Evolutionary conservation across 805 yeast species (phyloP).

Genomic region (Candida taoyuanica): DNA sequence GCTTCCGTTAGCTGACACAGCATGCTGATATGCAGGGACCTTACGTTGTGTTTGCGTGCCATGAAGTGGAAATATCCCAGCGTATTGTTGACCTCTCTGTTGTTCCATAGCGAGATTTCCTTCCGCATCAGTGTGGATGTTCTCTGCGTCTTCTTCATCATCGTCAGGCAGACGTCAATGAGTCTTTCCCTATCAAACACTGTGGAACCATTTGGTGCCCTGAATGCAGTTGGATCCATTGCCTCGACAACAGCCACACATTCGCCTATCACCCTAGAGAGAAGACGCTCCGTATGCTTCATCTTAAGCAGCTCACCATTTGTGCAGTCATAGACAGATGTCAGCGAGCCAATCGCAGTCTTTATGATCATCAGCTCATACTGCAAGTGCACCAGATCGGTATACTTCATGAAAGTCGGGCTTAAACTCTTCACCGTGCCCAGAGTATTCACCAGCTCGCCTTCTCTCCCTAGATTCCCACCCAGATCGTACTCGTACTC

Average conservation of each 20-base stretch:
- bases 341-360: slow-evolving; percentile 64
- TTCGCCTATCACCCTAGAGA: slow-evolving; percentile 46
- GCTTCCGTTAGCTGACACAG: slow-evolving; percentile 20
- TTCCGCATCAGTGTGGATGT: slow-evolving; percentile 15
- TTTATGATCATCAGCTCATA: slow-evolving; percentile 63
- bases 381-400: slow-evolving; percentile 45
- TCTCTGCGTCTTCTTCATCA: slow-evolving; percentile 21
- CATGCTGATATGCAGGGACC: slow-evolving; percentile 12
- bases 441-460: slow-evolving; percentile 23
- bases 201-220: slow-evolving; percentile 22
- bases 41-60: slow-evolving; percentile 15
- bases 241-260: slow-evolving; percentile 37
- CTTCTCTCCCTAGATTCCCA: slow-evolving; percentile 23
- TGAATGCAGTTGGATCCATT: slow-evolving; percentile 15
- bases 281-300: slow-evolving; percentile 30
- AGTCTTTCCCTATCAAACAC: slow-evolving; percentile 32
- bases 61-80: slow-evolving; percentile 18
- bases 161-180: slow-evolving; percentile 29
- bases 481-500: slow-evolving; percentile 23
- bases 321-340: slow-evolving; percentile 57
- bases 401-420: slow-evolving; percentile 29
- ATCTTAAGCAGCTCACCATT: slow-evolving; percentile 58
- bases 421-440: slow-evolving; percentile 26
- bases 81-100: slow-evolving; percentile 16
- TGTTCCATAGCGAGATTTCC: slow-evolving; percentile 8